These are phyloP conservation scores for Aureobasidium pullulans DNA, from an alignment of 2,329 filamentous ascomycete species.

Conservation along the genomic window DNA sequence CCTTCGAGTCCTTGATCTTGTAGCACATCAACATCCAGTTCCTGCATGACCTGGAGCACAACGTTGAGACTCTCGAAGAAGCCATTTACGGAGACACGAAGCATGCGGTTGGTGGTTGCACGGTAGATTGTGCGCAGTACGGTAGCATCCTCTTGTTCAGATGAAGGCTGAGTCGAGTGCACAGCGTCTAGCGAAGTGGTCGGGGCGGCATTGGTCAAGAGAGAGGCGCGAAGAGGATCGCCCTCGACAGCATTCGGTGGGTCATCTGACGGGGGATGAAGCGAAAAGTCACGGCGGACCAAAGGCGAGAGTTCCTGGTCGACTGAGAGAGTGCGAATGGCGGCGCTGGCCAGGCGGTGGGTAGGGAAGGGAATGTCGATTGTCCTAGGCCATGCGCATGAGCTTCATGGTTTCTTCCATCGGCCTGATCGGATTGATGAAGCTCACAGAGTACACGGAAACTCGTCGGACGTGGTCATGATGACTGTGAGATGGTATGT, in stretches of 20 bases:
- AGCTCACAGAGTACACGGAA: constrained; percentile 34
- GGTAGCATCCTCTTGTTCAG: constrained; percentile 31
- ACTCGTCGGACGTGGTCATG: constrained; percentile 19
- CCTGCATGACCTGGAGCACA: constrained; percentile 81
- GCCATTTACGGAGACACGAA: constrained; percentile 90
- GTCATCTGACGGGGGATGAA: constrained; percentile 28
- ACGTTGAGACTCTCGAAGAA: constrained; percentile 88
- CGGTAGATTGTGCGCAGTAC: constrained; percentile 69
- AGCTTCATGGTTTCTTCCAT: not conserved
- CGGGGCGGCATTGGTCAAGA: constrained; percentile 16
- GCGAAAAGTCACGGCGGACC: constrained; percentile 63
- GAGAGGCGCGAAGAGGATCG: constrained; percentile 19
- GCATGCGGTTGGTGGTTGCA: constrained; percentile 91
- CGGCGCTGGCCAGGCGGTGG: constrained; percentile 66
- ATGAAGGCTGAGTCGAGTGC: not conserved
- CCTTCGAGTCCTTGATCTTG: constrained; percentile 37
- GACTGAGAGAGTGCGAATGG: constrained; percentile 68
- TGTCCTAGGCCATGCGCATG: constrained; percentile 42
- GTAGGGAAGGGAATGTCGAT: constrained; percentile 77
- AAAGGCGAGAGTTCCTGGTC: constrained; percentile 84
- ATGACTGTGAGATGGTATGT: not conserved
- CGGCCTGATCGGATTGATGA: not conserved
- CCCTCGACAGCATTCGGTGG: constrained; percentile 15
- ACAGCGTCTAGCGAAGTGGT: constrained; percentile 14
- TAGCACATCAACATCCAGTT: constrained; percentile 78